phyloP scores from a whole-genome alignment of 179 eudicot species.

The Spinacia oleracea region DNA sequence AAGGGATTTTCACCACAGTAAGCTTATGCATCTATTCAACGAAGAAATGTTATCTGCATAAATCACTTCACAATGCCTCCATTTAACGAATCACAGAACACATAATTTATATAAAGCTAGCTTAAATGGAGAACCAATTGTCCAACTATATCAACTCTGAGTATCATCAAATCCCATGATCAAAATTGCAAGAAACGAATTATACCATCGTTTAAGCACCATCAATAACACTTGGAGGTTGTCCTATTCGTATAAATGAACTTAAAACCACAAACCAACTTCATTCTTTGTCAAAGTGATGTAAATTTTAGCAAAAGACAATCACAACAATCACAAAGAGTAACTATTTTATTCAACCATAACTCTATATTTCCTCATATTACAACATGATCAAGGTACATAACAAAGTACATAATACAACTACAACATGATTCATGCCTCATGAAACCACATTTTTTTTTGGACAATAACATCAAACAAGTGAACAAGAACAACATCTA shows the following conservation, averaged over 20 bases:
- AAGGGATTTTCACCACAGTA: neutral
- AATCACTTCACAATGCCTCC: neutral
- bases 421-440: constrained; percentile 12
- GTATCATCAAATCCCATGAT: neutral
- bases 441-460: neutral
- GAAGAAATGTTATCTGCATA: no score
- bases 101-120: neutral
- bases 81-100: neutral
- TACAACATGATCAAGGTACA: constrained; percentile 19
- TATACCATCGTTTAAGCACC: neutral
- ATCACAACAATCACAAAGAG: neutral
- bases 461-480: constrained; percentile 17
- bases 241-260: neutral
- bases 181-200: neutral
- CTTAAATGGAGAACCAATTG: neutral
- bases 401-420: constrained; percentile 20
- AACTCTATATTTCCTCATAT: constrained; percentile 1
- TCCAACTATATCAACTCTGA: no score
- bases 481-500: constrained; percentile 7
- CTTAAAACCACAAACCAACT: neutral
- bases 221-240: neutral
- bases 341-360: constrained; percentile 20
- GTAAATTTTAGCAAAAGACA: neutral
- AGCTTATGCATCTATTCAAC: neutral
- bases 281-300: neutral